These are phyloP conservation scores for Entrophospora sp. DNA, from an alignment of 192 early-diverging fungal genomes.

Conservation along the genomic window DNA sequence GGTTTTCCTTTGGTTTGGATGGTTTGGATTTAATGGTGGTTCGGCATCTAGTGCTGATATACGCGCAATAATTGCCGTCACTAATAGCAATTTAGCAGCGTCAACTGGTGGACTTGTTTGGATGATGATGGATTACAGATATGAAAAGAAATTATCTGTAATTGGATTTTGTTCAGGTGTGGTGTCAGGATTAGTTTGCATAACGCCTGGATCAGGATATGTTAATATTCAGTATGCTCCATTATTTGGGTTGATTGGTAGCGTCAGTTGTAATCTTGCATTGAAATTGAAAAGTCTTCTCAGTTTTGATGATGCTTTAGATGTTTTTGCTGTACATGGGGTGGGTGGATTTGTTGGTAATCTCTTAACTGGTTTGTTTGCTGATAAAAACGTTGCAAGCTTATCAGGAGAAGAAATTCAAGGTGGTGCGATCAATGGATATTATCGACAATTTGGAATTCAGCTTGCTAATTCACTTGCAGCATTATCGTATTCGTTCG, in stretches of 20 bases:
- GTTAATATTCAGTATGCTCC: conserved; percentile 73
- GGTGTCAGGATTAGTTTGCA: conserved; percentile 83
- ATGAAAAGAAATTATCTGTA: conserved; percentile 74
- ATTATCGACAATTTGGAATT: no score
- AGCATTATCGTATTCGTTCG: no score
- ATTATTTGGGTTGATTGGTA: conserved; percentile 70
- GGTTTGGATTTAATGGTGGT: conserved; percentile 96
- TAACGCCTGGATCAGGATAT: conserved; percentile 87
- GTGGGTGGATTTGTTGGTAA: conserved; percentile 78
- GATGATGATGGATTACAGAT: conserved; percentile 72
- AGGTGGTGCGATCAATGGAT: no score
- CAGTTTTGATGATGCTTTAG: conserved; percentile 86
- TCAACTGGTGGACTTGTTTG: conserved; percentile 75
- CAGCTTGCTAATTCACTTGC: no score
- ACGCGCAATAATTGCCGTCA: conserved; percentile 78
- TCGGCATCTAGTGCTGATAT: conserved; percentile 70
- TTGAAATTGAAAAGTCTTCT: conserved; percentile 75
- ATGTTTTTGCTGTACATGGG: conserved; percentile 87
- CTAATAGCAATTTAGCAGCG: conserved; percentile 81
- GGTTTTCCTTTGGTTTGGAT: conserved; percentile 88
- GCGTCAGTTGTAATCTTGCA: conserved; percentile 69
- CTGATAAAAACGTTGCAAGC: conserved; percentile 68
- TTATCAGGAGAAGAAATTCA: no score
- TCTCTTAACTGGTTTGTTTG: conserved; percentile 86
- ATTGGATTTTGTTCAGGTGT: conserved; percentile 94